phyloP scores from a whole-genome alignment of 441 rosid species.

The Mallotus repandus region DNA sequence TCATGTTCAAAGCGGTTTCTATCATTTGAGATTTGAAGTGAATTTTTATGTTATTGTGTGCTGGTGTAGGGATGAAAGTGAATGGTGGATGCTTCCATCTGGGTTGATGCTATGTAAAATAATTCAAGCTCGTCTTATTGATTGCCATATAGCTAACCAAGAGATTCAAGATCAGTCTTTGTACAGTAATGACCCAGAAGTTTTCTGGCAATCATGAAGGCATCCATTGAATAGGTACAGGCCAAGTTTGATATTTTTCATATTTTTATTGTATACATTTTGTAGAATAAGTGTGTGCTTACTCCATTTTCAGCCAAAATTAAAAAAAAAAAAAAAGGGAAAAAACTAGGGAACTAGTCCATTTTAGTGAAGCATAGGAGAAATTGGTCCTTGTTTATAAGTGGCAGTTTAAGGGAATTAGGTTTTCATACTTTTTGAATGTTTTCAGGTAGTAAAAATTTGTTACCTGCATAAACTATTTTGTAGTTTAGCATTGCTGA shows the following conservation, averaged over 20 bases:
- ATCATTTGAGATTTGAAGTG: neutral
- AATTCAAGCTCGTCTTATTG: slow-evolving; percentile 67
- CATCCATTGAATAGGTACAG: neutral
- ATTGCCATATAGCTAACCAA: slow-evolving; percentile 79
- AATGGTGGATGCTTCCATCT: slow-evolving; percentile 92
- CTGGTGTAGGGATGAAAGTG: slow-evolving; percentile 81
- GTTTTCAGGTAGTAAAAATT: no score
- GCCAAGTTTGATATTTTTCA: slow-evolving; percentile 6
- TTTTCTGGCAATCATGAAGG: slow-evolving; percentile 79
- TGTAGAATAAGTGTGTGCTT: neutral
- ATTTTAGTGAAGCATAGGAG: neutral
- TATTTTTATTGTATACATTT: neutral
- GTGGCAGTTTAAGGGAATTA: neutral
- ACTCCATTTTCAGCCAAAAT: neutral
- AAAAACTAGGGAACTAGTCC: neutral
- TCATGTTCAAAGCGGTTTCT: neutral
- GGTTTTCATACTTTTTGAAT: neutral
- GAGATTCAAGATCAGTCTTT: slow-evolving; percentile 87
- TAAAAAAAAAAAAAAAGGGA: neutral
- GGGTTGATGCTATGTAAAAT: slow-evolving; percentile 71
- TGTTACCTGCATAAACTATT: no score
- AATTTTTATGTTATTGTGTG: neutral
- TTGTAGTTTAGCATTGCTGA: neutral
- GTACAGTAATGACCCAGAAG: slow-evolving; percentile 65
- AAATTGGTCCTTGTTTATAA: neutral